phyloP scores from a whole-genome alignment of 345 rosid genomes.

The Geranium brycei region DNA sequence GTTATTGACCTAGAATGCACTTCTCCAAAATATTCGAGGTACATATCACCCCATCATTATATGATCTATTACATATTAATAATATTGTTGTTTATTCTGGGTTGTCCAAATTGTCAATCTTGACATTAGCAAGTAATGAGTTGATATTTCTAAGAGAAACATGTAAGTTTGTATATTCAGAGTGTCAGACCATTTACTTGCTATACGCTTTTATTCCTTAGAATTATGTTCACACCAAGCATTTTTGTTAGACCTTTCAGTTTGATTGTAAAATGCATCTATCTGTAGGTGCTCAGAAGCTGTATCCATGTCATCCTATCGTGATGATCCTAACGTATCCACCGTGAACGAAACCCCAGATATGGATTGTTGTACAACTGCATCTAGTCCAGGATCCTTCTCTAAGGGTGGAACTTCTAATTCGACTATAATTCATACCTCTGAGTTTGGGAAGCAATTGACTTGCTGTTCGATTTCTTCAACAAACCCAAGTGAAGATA shows the following conservation, averaged over 20 bases:
- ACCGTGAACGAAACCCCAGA: slow-evolving; percentile 46
- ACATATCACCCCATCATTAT: slow-evolving; percentile 11
- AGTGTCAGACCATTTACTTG: background rate
- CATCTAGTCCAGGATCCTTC: slow-evolving; percentile 37
- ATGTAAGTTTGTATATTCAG: background rate
- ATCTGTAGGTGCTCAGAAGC: slow-evolving; percentile 35
- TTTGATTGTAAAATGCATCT: background rate
- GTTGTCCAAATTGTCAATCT: background rate
- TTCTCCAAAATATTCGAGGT: slow-evolving; percentile 42
- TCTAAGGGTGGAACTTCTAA: slow-evolving; percentile 35
- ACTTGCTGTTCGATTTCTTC: slow-evolving; percentile 26
- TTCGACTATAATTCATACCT: slow-evolving; percentile 38
- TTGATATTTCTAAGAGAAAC: background rate
- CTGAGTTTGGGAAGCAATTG: slow-evolving; percentile 34
- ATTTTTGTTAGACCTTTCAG: background rate
- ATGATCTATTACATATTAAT: background rate
- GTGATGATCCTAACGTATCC: slow-evolving; percentile 42
- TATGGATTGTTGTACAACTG: slow-evolving; percentile 17
- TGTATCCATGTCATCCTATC: slow-evolving; percentile 21
- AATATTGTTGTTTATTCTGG: background rate
- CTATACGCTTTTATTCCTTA: background rate
- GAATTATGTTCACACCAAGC: background rate
- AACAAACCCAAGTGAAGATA: slow-evolving; percentile 19
- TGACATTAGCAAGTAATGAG: background rate
- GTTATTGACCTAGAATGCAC: slow-evolving; percentile 41